Base-by-base conservation (phyloP, 2,329 filamentous ascomycete genomes). In the Colletotrichum cuscutae region DNA sequence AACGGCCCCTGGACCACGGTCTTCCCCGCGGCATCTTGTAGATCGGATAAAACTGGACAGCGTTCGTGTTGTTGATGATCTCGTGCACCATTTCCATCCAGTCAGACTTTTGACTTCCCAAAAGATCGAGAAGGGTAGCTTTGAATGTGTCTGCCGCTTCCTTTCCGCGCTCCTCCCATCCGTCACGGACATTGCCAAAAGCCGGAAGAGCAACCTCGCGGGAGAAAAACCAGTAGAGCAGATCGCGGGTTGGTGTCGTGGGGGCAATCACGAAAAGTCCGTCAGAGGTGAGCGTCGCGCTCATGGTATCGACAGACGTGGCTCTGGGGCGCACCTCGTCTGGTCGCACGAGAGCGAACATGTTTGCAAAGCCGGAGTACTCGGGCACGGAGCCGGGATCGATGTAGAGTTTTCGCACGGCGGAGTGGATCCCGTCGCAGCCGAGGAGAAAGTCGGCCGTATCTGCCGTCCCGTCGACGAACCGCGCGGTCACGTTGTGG, bases 341-440 rank as follows among this genome's bases (percentile, higher is more conserved):
- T 49, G 60, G 78, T 13, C 69, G 78, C 69, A 75, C 71, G 68
- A 77, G 65, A 24, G 74, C 75, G 59, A 67, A 72, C 12, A 78
- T 49, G 57, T 68, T 74, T 5, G 79, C 77, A 35, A 81, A 74
- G 24, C 81, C 81, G 1, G 81, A 81, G 71, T 83, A 84, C 28
- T 78, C 79, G 9, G 82, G 76, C 46, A 68, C 62, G 13, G 75
- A 67, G 11, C 54, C 71, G 3, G 77, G 76, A 32, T 78, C 76
- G 24, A 84, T 77, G 62, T 80, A 76, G 2, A 74, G 49, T 19
- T 65, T 76, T 11, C 83, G 80, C 12, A 83, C 80, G 35, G 75
- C 70, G 1, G 82, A 84, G 63, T 84, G 82, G 30, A 84, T 82
- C 2, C 83, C 82, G 75, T 84, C 82, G 74, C 82, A 84, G 1